phyloP scores from a whole-genome alignment of 1,284 basidiomycete genomes.

The Hymenochaete sp. region DNA sequence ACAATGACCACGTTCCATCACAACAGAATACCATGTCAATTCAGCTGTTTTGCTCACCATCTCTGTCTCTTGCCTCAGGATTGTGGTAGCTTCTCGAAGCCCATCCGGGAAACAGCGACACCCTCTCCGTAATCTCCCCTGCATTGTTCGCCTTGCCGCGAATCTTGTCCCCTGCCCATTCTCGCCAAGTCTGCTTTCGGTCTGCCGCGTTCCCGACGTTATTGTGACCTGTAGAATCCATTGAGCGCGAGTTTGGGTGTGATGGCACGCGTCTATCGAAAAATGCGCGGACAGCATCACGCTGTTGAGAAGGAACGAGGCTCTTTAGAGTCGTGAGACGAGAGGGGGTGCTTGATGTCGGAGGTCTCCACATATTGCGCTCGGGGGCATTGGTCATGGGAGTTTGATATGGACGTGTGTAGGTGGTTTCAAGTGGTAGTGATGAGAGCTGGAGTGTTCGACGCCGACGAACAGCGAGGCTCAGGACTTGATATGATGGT shows the following conservation, averaged over 20 bases:
- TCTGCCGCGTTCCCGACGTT: constrained; percentile 14
- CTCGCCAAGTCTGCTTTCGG: constrained; percentile 32
- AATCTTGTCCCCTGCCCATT: constrained; percentile 44
- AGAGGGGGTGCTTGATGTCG: constrained; percentile 24
- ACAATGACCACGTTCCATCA: background rate
- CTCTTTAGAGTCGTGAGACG: constrained; percentile 33
- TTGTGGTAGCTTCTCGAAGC: constrained; percentile 30
- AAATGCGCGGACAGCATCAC: constrained; percentile 29
- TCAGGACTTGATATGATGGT: background rate
- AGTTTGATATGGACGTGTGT: background rate
- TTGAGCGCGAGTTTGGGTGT: constrained; percentile 9
- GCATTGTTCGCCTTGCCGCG: constrained; percentile 21
- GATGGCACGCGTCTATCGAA: constrained; percentile 19
- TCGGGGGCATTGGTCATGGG: constrained; percentile 10
- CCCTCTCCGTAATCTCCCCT: constrained; percentile 25
- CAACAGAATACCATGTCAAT: background rate
- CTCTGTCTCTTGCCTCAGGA: constrained; percentile 8
- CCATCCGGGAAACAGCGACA: constrained; percentile 36
- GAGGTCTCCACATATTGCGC: constrained; percentile 7
- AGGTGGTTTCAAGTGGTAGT: background rate
- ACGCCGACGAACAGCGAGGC: too few relatives aligned
- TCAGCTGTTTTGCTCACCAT: constrained; percentile 14
- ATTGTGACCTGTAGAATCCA: constrained; percentile 10
- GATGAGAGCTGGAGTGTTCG: background rate
- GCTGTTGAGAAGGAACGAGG: constrained; percentile 27